Base-by-base conservation (phyloP, 148 eudicot genomes). In the Polygonum maritimum region DNA sequence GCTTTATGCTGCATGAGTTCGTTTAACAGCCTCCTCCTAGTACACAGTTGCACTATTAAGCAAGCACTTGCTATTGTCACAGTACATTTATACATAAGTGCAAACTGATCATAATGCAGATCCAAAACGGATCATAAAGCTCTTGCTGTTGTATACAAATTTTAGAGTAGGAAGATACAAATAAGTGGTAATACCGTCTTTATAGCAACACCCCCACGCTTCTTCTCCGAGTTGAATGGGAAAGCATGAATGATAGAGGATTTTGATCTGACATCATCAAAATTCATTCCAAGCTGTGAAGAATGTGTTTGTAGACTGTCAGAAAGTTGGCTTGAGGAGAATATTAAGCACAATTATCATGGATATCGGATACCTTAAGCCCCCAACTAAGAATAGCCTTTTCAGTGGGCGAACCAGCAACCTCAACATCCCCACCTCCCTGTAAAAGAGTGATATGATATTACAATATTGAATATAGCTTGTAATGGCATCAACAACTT, bases 191-290 rank as follows among this genome's bases (percentile, higher is more conserved):
- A 84, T 89, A 95, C 98, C 91, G 85, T 81, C 82, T 87, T 89
- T 71, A 95, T 55, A 31, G 96, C 98, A 80, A 95, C 94, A 52
- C 98, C 98, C 0, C 97, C 98, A 3, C 92, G 84, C 73, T 92
- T 92, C 82, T 89, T 95, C 91, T 90, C 98, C 3, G 98, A 95
- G 85, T 95, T 95, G 82, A 95, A 95, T 44, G 98, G 97, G 74
- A 90, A 95, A 76, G 92, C 98, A 84, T 90, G 98, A 40, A 95
- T 84, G 54, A 92, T 87, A 21, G 81, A 62, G 65, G 97, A 88
- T 35, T 81, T 82, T 65, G 90, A 83, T 84, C 96, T 82, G 31
- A 81, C 78, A 39, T 80, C 87, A 80, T 85, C 88, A 85, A 95
- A 95, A 81, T 87, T 80, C 98, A 95, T 90, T 62, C 98, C 98